A percentile compares a stretch with the other conserved stretches of the same genome.
These are phyloP conservation scores for Teratosphaeria nubilosa DNA, from an alignment of 2,329 filamentous ascomycete species.

Conservation along the genomic window DNA sequence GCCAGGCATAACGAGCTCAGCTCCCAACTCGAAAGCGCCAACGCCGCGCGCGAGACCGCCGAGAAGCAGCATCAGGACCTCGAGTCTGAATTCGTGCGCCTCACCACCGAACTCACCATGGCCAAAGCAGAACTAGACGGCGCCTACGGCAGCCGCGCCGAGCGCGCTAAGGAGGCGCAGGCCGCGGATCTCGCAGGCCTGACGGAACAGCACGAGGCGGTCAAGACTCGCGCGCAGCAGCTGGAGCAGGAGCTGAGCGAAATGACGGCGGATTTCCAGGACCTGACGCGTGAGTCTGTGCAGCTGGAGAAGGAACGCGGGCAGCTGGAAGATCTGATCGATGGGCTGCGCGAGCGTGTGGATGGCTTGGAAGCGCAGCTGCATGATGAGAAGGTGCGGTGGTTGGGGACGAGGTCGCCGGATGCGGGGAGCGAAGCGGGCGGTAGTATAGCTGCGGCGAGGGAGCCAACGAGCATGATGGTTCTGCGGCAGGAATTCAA, in stretches of 20 bases:
- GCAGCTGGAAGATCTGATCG: conserved; percentile 52
- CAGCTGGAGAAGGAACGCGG: conserved; percentile 63
- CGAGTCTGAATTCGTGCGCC: conserved; percentile 53
- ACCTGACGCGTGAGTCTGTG: conserved; percentile 58
- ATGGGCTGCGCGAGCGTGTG: conserved; percentile 52
- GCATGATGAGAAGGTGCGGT: conserved; percentile 56
- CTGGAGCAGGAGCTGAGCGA: conserved; percentile 57
- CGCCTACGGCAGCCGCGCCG: conserved; percentile 71
- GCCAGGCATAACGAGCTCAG: conserved; percentile 17
- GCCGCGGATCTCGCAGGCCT: conserved; percentile 44
- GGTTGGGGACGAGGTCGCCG: conserved; percentile 52
- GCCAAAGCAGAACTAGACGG: conserved; percentile 84
- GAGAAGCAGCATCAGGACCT: conserved; percentile 28
- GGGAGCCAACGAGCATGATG: conserved; percentile 55
- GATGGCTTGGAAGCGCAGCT: conserved; percentile 55
- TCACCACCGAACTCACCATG: conserved; percentile 76
- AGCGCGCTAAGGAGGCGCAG: conserved; percentile 58
- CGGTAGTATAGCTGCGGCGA: conserved; percentile 17
- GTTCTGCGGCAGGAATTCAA: conserved; percentile 66
- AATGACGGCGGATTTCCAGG: conserved; percentile 60
- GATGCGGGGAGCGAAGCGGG: not conserved
- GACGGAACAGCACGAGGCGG: conserved; percentile 9
- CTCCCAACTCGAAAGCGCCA: conserved; percentile 10
- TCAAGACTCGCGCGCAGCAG: conserved; percentile 24
- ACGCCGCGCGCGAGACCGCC: conserved; percentile 11